phyloP scores from a whole-genome alignment of 345 rosid species.

The Abelmoschus esculentus region DNA sequence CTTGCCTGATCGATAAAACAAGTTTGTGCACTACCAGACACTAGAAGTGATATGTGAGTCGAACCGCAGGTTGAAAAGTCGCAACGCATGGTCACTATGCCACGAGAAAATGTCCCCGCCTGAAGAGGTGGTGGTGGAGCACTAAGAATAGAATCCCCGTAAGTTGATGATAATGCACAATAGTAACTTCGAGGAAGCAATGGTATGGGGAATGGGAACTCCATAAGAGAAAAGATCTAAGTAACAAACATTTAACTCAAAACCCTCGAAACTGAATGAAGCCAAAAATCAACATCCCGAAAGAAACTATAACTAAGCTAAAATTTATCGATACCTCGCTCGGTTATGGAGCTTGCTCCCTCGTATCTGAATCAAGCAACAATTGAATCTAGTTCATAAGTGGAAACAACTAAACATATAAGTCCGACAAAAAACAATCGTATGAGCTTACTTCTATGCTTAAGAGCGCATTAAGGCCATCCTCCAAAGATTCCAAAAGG shows the following conservation, averaged over 20 bases:
- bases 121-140: constrained; percentile 99
- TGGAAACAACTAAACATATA: background rate
- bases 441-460: constrained; percentile 77
- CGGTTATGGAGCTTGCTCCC: constrained; percentile 96
- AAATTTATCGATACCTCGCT: constrained; percentile 55
- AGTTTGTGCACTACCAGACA: constrained; percentile 96
- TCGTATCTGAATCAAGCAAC: constrained; percentile 51
- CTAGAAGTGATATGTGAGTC: constrained; percentile 88
- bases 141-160: constrained; percentile 37
- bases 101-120: constrained; percentile 97
- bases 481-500: constrained; percentile 66
- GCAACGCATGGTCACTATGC: constrained; percentile 97
- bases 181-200: background rate
- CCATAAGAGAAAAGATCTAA: background rate
- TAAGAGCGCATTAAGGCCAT: constrained; percentile 89
- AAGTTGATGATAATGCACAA: background rate
- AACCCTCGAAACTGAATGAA: background rate
- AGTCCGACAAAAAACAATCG: background rate
- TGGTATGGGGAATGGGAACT: background rate
- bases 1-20: constrained; percentile 98
- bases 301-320: background rate
- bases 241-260: background rate
- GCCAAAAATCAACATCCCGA: background rate
- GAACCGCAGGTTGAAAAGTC: constrained; percentile 92
- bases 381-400: background rate